Evolutionary conservation across 2,329 filamentous ascomycete genomes (phyloP).

Genomic region (Ophiostoma sp.): DNA sequence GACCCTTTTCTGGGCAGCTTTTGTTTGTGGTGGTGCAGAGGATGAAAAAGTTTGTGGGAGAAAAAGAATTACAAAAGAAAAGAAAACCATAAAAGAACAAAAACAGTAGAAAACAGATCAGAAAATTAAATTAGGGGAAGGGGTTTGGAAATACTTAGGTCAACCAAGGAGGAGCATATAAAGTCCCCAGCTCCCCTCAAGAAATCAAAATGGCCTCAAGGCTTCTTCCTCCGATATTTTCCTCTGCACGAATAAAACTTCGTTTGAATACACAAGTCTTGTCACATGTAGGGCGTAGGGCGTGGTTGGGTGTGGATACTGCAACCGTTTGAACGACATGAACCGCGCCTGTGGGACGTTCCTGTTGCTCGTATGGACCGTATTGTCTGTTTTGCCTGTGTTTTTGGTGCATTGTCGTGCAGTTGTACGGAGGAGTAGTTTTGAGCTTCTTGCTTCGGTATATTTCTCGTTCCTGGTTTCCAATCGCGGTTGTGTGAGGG

Average conservation of each 20-base stretch:
- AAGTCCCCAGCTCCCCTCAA: not conserved
- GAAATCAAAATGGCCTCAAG: not conserved
- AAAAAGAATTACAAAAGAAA: not conserved
- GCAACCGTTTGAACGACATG: not conserved
- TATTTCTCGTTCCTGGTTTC: not conserved
- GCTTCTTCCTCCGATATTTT: not conserved
- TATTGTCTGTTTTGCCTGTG: too few species aligned
- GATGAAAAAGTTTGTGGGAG: not conserved
- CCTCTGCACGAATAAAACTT: not conserved
- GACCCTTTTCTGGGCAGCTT: not conserved
- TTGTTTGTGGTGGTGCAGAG: not conserved
- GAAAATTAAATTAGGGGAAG: not conserved
- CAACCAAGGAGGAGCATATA: not conserved
- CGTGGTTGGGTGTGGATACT: not conserved
- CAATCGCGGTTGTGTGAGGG: not conserved
- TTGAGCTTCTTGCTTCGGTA: not conserved
- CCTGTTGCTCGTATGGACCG: not conserved
- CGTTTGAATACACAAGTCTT: not conserved
- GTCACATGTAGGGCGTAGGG: constrained; percentile 3
- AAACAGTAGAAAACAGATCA: not conserved
- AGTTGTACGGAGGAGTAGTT: not conserved
- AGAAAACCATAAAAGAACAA: not conserved
- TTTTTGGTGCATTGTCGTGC: not conserved
- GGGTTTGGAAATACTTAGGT: not conserved
- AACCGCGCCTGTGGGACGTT: not conserved